phyloP scores from a whole-genome alignment of 2,329 filamentous ascomycete species.

The Polychaeton citri region DNA sequence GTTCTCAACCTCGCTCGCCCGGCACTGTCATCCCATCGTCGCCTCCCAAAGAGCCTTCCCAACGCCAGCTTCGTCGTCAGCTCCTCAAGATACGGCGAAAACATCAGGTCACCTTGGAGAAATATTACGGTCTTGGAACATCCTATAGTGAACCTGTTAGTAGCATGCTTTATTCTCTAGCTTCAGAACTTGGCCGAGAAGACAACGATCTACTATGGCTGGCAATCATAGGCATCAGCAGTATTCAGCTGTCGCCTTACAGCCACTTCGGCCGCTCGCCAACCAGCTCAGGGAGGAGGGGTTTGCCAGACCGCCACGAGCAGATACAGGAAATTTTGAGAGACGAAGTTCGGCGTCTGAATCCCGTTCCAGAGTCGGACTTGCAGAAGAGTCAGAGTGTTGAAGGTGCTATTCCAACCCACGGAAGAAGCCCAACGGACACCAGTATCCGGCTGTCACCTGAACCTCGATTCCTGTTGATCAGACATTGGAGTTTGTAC shows the following conservation, averaged over 20 bases:
- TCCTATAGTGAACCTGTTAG: conserved; percentile 93
- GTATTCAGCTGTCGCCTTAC: conserved; percentile 58
- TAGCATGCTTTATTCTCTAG: conserved; percentile 85
- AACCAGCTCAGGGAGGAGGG: conserved; percentile 51
- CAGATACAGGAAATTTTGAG: conserved; percentile 73
- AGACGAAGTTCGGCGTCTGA: conserved; percentile 87
- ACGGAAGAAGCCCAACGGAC: conserved; percentile 77
- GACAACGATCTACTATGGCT: conserved; percentile 95
- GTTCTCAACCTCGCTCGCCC: conserved; percentile 28
- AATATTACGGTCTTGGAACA: conserved; percentile 76
- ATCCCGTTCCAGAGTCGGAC: conserved; percentile 56
- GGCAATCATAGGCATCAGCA: conserved; percentile 87
- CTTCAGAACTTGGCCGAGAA: conserved; percentile 86
- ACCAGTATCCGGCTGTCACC: conserved; percentile 84
- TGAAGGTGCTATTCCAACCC: conserved; percentile 78
- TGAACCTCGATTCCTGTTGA: conserved; percentile 82
- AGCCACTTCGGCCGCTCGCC: conserved; percentile 31
- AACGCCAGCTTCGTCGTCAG: conserved; percentile 56
- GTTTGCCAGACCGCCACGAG: conserved; percentile 53
- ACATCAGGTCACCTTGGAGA: conserved; percentile 61
- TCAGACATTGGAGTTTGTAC: conserved; percentile 93
- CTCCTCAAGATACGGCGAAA: conserved; percentile 63
- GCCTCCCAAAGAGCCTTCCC: conserved; percentile 53
- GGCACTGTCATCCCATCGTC: conserved; percentile 33
- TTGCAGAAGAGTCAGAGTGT: conserved; percentile 44